These are phyloP conservation scores for Phaeotremella fagi DNA, from an alignment of 768 basidiomycete species.

Conservation along the genomic window DNA sequence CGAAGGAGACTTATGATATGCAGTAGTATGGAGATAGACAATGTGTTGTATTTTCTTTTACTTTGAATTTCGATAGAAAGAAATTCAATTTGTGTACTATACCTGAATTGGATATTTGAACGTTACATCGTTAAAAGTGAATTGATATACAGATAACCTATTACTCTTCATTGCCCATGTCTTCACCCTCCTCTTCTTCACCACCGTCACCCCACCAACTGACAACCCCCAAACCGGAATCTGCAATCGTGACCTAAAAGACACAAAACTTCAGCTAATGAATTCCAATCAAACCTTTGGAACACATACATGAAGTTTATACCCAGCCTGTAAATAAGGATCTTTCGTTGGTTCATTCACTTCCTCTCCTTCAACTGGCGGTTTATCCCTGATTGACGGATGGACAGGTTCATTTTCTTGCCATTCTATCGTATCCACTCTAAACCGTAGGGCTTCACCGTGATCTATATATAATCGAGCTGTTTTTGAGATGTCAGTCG, in stretches of 20 bases:
- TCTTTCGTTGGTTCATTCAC: slow-evolving; percentile 28
- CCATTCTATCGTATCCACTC: slow-evolving; percentile 45
- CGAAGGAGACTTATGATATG: slow-evolving; percentile 13
- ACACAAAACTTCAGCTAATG: background rate
- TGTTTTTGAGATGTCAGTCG: background rate
- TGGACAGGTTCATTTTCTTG: slow-evolving; percentile 46
- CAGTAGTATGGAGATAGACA: background rate
- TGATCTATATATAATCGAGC: slow-evolving; percentile 42
- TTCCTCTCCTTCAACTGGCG: slow-evolving; percentile 14
- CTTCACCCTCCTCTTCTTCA: slow-evolving; percentile 26
- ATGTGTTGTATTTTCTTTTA: no score
- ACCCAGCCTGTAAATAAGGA: slow-evolving; percentile 46
- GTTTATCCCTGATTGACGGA: slow-evolving; percentile 21
- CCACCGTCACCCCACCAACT: slow-evolving; percentile 49
- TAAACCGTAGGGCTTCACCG: slow-evolving; percentile 45
- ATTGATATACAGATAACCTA: no score
- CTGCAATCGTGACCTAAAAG: slow-evolving; percentile 48
- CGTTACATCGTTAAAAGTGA: no score
- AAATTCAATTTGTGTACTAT: no score
- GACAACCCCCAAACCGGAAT: slow-evolving; percentile 48
- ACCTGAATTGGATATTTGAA: no score
- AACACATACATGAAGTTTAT: slow-evolving; percentile 43
- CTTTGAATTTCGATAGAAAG: no score
- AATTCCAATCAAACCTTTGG: background rate
- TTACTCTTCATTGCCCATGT: background rate